Evolutionary conservation across 345 rosid species (phyloP), one percentile per base, ranked within the genome.

Genomic region (Firmiana major): DNA sequence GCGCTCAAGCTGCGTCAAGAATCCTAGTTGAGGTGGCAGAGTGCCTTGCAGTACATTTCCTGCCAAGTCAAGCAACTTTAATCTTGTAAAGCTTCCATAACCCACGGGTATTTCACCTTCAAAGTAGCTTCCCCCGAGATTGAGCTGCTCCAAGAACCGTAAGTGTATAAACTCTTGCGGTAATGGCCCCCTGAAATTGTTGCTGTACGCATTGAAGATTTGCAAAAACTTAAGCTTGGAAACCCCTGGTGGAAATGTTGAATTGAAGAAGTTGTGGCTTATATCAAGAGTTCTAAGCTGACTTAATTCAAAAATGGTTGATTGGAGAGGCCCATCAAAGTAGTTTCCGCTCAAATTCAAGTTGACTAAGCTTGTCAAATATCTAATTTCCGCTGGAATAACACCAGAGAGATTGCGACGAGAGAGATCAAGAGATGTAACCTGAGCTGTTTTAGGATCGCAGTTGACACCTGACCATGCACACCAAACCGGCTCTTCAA

Each of bases 81-180:
- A 51, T 71, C 85, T 85, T 1, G 81, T 81, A 57, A 94, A 84
- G 55, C 80, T 87, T 70, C 95, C 94, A 22, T 92, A 96, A 17
- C 64, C 84, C 0, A 74, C 28, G 0, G 99, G 98, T 73, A 96
- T 94, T 70, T 78, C 90, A 48, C 92, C 99, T 63, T 83, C 84
- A 64, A 96, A 96, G 89, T 89, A 96, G 88, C 97, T 93, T 21
- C 99, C 99, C 0, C 98, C 97, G n/a, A 96, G 89, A 83, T 94
- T 96, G 79, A 96, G 93, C 79, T 83, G 84, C 86, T 96, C 95
- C 67, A 96, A 80, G 80, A 72, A 88, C 78, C 79, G 91, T 31
- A 94, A 83, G 42, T 64, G 73, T 36, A 79, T 46, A n/a, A 92
- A 73, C 15, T 91, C 99, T 7, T 26, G 28, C 7, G 98, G 97